phyloP scores from a whole-genome alignment of 371 early-diverging fungal species.

The Rhizopus microsporus region DNA sequence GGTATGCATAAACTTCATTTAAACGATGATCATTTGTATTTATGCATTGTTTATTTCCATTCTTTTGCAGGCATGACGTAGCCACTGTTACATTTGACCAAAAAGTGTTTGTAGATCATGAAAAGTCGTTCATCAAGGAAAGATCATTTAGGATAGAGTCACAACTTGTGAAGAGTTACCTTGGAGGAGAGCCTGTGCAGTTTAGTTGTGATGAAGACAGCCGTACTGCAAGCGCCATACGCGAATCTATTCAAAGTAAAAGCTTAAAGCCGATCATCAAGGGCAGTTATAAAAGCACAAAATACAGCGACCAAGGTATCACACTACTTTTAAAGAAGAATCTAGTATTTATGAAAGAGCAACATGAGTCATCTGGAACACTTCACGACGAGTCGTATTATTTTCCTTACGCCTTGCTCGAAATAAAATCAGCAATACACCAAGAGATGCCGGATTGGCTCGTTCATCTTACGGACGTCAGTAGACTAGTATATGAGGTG shows the following conservation, averaged over 20 bases:
- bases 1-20: constrained; percentile 5
- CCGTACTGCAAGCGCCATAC: background rate
- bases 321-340: constrained; percentile 18
- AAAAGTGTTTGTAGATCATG: background rate
- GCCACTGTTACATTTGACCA: background rate
- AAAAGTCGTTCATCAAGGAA: too few species aligned
- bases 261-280: constrained; percentile 12
- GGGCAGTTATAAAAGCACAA: constrained; percentile 15
- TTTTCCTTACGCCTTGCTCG: constrained; percentile 96
- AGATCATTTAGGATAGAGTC: background rate
- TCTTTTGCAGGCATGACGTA: too few species aligned
- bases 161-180: background rate
- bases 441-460: constrained; percentile 88
- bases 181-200: background rate
- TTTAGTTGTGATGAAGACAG: background rate
- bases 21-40: background rate
- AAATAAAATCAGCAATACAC: constrained; percentile 84
- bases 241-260: constrained; percentile 9
- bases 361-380: background rate
- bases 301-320: constrained; percentile 6
- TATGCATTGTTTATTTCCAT: background rate
- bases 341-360: constrained; percentile 17
- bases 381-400: constrained; percentile 46
- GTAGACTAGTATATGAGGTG: constrained; percentile 88
- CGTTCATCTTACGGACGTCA: constrained; percentile 71